phyloP scores from a whole-genome alignment of 2,329 filamentous ascomycete species.

The Didymella glomerata region DNA sequence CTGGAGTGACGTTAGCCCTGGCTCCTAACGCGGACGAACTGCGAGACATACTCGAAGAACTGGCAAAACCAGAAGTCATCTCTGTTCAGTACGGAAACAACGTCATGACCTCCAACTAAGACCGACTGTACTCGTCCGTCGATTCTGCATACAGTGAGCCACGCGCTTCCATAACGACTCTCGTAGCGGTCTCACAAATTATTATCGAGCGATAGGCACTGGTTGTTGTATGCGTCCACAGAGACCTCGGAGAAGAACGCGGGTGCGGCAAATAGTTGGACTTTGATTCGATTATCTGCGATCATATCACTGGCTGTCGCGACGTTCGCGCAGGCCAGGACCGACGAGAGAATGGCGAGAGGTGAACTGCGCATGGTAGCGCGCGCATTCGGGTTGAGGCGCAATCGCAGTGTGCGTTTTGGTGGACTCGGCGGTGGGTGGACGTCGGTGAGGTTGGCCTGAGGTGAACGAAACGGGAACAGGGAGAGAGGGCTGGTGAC shows the following conservation, averaged over 20 bases:
- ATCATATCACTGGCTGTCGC: conserved; percentile 32
- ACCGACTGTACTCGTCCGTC: conserved; percentile 46
- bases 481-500: conserved; percentile 13
- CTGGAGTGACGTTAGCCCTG: conserved; percentile 27
- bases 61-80: conserved; percentile 47
- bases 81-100: conserved; percentile 34
- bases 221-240: conserved; percentile 42
- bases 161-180: background rate
- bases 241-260: conserved; percentile 45
- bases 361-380: conserved; percentile 21
- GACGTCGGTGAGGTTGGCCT: conserved; percentile 15
- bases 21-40: background rate
- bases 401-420: conserved; percentile 15
- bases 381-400: conserved; percentile 21
- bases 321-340: conserved; percentile 11
- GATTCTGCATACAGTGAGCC: conserved; percentile 34
- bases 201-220: conserved; percentile 44
- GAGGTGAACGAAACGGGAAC: conserved; percentile 9
- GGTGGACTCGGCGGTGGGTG: conserved; percentile 12
- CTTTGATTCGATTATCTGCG: conserved; percentile 40
- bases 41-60: conserved; percentile 44
- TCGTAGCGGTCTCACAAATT: conserved; percentile 35
- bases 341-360: conserved; percentile 7
- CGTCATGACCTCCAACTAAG: conserved; percentile 44
- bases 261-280: conserved; percentile 45